These are phyloP conservation scores for Pigoraptor vietnamica DNA, from an alignment of 78 protist genomes.

Conservation along the genomic window DNA sequence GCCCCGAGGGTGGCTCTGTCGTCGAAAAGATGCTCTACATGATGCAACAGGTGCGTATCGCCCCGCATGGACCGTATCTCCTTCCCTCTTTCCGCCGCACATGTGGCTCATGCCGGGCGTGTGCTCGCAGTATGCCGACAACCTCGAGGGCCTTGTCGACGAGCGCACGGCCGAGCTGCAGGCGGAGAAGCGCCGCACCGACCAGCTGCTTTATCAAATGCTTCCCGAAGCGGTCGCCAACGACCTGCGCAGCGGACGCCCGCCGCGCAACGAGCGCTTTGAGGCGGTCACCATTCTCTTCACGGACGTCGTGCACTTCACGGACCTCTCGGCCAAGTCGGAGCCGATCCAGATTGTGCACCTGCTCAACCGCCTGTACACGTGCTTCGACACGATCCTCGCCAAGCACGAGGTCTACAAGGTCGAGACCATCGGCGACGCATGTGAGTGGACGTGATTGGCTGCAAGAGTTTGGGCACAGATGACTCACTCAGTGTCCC, in stretches of 20 bases:
- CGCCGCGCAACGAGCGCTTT: neutral
- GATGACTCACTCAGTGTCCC: neutral
- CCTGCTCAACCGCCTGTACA: constrained; percentile 5
- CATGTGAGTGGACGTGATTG: constrained; percentile 28
- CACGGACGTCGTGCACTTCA: constrained; percentile 14
- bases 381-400: neutral
- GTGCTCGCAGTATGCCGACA: neutral
- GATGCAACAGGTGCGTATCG: neutral
- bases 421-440: constrained; percentile 54
- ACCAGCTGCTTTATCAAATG: neutral
- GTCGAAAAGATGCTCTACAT: neutral
- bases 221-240: neutral
- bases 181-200: constrained; percentile 9
- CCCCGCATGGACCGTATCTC: too few species aligned
- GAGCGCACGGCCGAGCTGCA: neutral
- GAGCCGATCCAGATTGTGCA: neutral
- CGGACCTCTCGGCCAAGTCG: neutral
- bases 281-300: neutral
- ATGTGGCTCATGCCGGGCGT: too few species aligned
- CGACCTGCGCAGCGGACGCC: neutral
- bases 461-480: too few species aligned
- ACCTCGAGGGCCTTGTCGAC: constrained; percentile 1
- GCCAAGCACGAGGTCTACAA: neutral
- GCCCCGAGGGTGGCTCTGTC: neutral
- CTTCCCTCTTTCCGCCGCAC: too few species aligned